Evolutionary conservation across 164 flowering plant species (phyloP).

Genomic region (Litsea cubeba): DNA sequence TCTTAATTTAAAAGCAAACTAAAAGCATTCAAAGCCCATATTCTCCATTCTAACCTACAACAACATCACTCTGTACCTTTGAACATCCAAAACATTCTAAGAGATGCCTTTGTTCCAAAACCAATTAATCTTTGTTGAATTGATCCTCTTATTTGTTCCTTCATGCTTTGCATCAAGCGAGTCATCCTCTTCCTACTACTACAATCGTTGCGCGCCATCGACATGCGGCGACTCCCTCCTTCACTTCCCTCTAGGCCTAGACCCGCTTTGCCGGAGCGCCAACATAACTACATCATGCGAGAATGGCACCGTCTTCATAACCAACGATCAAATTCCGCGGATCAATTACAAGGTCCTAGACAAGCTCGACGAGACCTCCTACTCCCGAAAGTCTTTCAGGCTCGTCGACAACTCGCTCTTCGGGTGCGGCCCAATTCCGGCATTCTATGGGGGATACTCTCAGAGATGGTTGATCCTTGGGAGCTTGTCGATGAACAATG

Average conservation of each 20-base stretch:
- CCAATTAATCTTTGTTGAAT: too few species aligned
- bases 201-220: slow-evolving; percentile 3
- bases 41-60: too few species aligned
- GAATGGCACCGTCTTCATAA: slow-evolving; percentile 2
- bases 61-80: too few species aligned
- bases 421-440: slow-evolving; percentile 1
- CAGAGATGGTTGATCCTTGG: neutral
- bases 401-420: slow-evolving; percentile 1
- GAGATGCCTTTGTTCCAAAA: too few species aligned
- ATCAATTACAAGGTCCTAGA: neutral
- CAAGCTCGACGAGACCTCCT: neutral
- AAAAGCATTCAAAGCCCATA: too few species aligned
- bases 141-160: too few species aligned
- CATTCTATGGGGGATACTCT: too few species aligned
- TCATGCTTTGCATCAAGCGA: too few species aligned
- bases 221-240: slow-evolving; percentile 5
- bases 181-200: neutral
- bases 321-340: neutral
- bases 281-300: slow-evolving; percentile 2
- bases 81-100: too few species aligned
- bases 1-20: too few species aligned
- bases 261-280: neutral
- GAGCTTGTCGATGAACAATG: neutral
- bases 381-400: neutral
- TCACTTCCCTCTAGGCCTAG: slow-evolving; percentile 2